Conservation (phyloP, 768 basidiomycete species). For the Crassisporium funariophilum region DNA sequence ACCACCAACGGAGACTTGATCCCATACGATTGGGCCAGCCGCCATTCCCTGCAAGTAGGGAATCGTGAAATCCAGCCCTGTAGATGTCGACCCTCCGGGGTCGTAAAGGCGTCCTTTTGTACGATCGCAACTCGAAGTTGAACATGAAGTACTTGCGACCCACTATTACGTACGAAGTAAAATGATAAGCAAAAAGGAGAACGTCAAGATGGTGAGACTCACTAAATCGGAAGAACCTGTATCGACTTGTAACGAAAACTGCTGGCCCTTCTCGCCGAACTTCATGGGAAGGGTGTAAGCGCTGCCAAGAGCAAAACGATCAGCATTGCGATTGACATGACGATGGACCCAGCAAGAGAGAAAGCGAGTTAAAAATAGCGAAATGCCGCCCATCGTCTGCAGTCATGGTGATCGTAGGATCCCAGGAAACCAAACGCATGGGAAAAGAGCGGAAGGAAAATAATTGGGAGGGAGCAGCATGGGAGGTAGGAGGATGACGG, state of each 20-base stretch:
- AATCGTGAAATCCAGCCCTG: constrained; percentile 49
- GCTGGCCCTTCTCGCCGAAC: constrained; percentile 53
- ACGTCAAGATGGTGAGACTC: constrained; percentile 24
- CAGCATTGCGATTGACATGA: too few relatives aligned
- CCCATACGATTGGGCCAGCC: constrained; percentile 70
- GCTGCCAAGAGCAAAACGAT: constrained; percentile 32
- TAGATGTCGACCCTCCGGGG: constrained; percentile 46
- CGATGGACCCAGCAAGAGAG: background rate
- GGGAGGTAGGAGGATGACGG: too few relatives aligned
- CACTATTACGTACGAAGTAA: constrained; percentile 47
- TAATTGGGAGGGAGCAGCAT: too few relatives aligned
- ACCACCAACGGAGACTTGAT: constrained; percentile 59
- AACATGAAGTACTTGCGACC: constrained; percentile 71
- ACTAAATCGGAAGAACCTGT: constrained; percentile 84
- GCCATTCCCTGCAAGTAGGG: constrained; percentile 62
- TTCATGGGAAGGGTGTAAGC: constrained; percentile 62
- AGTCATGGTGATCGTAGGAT: too few relatives aligned
- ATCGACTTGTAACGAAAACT: constrained; percentile 70
- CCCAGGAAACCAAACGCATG: too few relatives aligned
- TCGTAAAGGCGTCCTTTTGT: constrained; percentile 57
- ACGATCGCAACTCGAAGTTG: constrained; percentile 50
- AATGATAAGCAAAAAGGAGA: background rate
- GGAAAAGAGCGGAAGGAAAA: too few relatives aligned
- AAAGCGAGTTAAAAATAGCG: constrained; percentile 1
- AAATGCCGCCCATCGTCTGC: too few relatives aligned